phyloP scores from a whole-genome alignment of 768 basidiomycete species.

The Candolleomyces efflorescens region DNA sequence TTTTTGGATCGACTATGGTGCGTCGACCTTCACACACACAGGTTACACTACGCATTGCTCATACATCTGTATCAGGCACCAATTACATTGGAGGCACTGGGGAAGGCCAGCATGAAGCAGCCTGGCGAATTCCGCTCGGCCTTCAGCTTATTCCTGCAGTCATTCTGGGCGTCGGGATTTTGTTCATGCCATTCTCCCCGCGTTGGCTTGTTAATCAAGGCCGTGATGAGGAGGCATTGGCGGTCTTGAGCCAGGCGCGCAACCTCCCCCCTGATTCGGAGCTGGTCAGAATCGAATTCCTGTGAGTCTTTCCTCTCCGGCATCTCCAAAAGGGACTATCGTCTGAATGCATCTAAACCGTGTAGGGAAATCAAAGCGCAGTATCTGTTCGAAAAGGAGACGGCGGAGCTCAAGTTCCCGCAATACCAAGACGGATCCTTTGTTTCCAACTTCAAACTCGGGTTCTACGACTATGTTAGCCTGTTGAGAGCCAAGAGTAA shows the following conservation, averaged over 20 bases:
- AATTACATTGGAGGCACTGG: conserved; percentile 71
- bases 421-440: conserved; percentile 60
- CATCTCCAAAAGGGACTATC: too few species aligned
- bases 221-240: conserved; percentile 68
- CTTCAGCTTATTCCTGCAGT: conserved; percentile 74
- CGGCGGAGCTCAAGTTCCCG: conserved; percentile 50
- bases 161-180: conserved; percentile 62
- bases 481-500: conserved; percentile 48
- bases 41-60: conserved; percentile 33
- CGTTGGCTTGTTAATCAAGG: conserved; percentile 77
- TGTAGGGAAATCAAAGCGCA: conserved; percentile 69
- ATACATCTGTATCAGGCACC: conserved; percentile 29
- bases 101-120: conserved; percentile 52
- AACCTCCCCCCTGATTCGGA: conserved; percentile 52
- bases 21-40: conserved; percentile 29
- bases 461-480: conserved; percentile 56
- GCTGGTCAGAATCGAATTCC: conserved; percentile 67
- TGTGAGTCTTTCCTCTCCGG: conserved; percentile 43
- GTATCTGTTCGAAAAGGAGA: conserved; percentile 69
- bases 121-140: conserved; percentile 73
- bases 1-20: conserved; percentile 51
- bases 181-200: conserved; percentile 81
- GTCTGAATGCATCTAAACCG: not conserved
- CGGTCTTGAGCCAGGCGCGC: conserved; percentile 59
- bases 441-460: conserved; percentile 57